A percentile compares a stretch with the other conserved stretches of the same genome.
These are phyloP conservation scores for Bocquillonia castaneifolia DNA, from an alignment of 441 rosid species.

Conservation along the genomic window DNA sequence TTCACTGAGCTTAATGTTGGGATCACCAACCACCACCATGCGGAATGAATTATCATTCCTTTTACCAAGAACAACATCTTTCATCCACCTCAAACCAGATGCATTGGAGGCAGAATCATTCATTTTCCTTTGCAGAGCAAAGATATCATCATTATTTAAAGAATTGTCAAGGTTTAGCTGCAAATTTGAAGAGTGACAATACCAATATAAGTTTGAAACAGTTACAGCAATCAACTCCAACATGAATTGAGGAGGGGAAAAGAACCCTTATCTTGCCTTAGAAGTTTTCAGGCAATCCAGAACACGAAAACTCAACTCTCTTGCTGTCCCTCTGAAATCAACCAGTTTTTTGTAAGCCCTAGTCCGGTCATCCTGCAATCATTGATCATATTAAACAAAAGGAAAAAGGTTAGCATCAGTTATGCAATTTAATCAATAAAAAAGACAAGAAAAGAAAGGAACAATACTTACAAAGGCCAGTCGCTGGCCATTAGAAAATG, in stretches of 20 bases:
- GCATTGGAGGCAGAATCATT: constrained; percentile 43
- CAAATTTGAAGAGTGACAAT: constrained; percentile 21
- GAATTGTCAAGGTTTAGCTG: constrained; percentile 71
- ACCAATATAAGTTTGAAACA: constrained; percentile 22
- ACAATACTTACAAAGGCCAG: constrained; percentile 60
- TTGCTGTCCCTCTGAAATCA: constrained; percentile 63
- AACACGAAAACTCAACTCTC: constrained; percentile 71
- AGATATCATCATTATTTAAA: constrained; percentile 38
- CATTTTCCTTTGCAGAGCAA: constrained; percentile 35
- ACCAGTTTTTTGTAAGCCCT: constrained; percentile 69
- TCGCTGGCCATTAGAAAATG: constrained; percentile 52
- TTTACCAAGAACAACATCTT: constrained; percentile 88
- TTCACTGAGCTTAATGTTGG: constrained; percentile 67
- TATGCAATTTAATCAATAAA: constrained; percentile 12
- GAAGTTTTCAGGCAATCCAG: constrained; percentile 76
- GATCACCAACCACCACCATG: constrained; percentile 89
- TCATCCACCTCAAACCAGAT: constrained; percentile 84
- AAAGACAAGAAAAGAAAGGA: constrained; percentile 10
- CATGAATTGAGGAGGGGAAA: neutral
- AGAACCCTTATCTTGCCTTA: constrained; percentile 54
- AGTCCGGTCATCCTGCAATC: constrained; percentile 71
- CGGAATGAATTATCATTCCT: constrained; percentile 80
- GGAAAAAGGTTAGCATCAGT: constrained; percentile 5
- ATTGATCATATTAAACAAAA: constrained; percentile 17
- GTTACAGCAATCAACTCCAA: constrained; percentile 8